These are phyloP conservation scores for Luvunga scandens DNA, from an alignment of 345 rosid genomes.

Conservation along the genomic window DNA sequence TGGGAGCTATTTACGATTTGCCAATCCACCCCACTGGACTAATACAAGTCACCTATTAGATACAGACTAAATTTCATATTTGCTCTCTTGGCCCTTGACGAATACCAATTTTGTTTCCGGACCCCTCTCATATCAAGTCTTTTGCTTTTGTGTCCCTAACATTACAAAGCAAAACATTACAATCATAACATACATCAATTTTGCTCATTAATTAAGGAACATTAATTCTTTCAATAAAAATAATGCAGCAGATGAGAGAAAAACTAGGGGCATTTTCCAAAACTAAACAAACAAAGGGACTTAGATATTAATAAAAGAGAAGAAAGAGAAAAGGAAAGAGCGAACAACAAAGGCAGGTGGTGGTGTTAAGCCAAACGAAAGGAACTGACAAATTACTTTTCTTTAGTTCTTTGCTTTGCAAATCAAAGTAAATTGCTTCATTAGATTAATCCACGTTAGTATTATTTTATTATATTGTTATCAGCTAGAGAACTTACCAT, in stretches of 20 bases:
- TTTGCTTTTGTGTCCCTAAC: background rate
- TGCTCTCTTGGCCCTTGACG: background rate
- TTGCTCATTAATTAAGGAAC: no score
- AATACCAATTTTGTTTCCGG: background rate
- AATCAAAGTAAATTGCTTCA: background rate
- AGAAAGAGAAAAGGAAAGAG: background rate
- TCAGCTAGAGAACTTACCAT: background rate
- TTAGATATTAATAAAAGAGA: no score
- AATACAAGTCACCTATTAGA: background rate
- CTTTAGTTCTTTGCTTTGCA: background rate
- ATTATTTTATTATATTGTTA: background rate
- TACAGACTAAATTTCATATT: background rate
- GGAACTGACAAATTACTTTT: constrained; percentile 13
- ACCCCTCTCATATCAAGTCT: background rate
- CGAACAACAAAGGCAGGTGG: no score
- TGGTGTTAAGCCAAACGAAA: background rate
- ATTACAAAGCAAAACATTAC: no score
- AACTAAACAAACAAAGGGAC: background rate
- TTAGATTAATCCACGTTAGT: background rate
- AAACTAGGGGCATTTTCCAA: background rate
- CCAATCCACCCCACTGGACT: background rate
- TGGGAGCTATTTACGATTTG: no score
- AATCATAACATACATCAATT: no score
- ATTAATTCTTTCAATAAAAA: no score
- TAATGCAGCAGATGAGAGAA: background rate